Percentiles rank a stretch among this genome's conserved stretches.
Evolutionary conservation across 345 rosid species (phyloP).

Genomic region (Salix koriyanagi): DNA sequence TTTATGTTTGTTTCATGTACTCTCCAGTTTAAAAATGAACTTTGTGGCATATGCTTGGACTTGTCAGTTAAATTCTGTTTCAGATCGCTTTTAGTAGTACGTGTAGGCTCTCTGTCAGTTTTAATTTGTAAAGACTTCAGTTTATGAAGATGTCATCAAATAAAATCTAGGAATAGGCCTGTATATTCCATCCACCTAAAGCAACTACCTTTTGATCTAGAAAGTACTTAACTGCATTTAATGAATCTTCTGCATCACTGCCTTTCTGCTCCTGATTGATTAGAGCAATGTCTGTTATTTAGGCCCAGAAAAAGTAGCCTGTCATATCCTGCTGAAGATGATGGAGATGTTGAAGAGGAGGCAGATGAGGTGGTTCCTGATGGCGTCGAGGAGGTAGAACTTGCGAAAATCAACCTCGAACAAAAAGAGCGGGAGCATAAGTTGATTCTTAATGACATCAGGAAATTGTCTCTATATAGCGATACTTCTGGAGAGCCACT

Average conservation of each 20-base stretch:
- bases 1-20: neutral
- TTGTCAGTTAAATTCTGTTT: neutral
- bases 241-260: neutral
- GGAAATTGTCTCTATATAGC: slow-evolving; percentile 54
- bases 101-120: neutral
- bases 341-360: slow-evolving; percentile 94
- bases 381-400: slow-evolving; percentile 96
- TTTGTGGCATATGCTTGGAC: neutral
- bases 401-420: slow-evolving; percentile 84
- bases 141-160: slow-evolving; percentile 9
- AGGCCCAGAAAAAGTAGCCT: slow-evolving; percentile 95
- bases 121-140: neutral
- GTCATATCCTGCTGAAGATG: slow-evolving; percentile 84
- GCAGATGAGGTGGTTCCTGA: slow-evolving; percentile 97
- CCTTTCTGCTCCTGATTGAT: slow-evolving; percentile 4
- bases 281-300: slow-evolving; percentile 23
- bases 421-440: slow-evolving; percentile 68
- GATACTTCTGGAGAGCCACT: slow-evolving; percentile 51
- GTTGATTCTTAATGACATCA: slow-evolving; percentile 72
- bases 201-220: slow-evolving; percentile 9
- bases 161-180: neutral
- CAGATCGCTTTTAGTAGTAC: neutral
- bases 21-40: neutral
- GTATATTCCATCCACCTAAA: slow-evolving; percentile 9
- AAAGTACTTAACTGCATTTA: slow-evolving; percentile 1